Evolutionary conservation across 2,329 filamentous ascomycete genomes (phyloP).

Genomic region (Septoria petroselini): DNA sequence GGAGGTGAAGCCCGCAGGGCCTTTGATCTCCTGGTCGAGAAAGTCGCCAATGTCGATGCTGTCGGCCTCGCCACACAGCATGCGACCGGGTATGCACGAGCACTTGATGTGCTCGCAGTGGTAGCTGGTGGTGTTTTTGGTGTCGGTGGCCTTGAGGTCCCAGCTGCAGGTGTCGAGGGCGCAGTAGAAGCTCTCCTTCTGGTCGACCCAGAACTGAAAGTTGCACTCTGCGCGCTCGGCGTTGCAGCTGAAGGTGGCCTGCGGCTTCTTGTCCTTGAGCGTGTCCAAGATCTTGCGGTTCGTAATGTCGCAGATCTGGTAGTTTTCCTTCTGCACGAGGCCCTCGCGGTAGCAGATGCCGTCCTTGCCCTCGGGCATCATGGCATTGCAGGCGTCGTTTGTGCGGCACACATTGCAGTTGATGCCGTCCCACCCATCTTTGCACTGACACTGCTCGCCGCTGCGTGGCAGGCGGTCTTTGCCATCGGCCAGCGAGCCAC

Average conservation of each 20-base stretch:
- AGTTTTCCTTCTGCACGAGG: constrained; percentile 87
- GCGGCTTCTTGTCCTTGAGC: constrained; percentile 77
- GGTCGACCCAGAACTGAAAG: constrained; percentile 98
- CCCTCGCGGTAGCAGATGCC: constrained; percentile 92
- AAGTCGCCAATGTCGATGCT: constrained; percentile 93
- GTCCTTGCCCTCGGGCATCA: constrained; percentile 71
- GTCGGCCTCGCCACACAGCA: constrained; percentile 88
- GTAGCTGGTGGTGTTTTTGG: constrained; percentile 79
- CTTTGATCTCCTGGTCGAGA: constrained; percentile 74
- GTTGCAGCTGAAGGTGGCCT: constrained; percentile 92
- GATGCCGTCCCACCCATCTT: constrained; percentile 91
- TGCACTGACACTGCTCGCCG: constrained; percentile 73
- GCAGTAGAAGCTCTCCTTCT: constrained; percentile 94
- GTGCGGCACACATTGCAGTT: constrained; percentile 93
- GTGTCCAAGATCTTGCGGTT: constrained; percentile 90
- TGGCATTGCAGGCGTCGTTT: constrained; percentile 76
- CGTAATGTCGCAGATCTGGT: constrained; percentile 96
- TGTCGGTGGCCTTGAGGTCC: constrained; percentile 62
- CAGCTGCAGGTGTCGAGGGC: constrained; percentile 78
- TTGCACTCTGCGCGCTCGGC: constrained; percentile 73
- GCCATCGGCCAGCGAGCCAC: constrained; percentile 81
- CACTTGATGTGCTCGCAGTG: constrained; percentile 81
- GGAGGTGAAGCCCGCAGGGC: constrained; percentile 81
- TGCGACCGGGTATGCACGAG: constrained; percentile 81
- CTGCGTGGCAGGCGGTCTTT: constrained; percentile 72